These are phyloP conservation scores for Diaporthe helianthi DNA, from an alignment of 2,329 filamentous ascomycete genomes.

Conservation along the genomic window DNA sequence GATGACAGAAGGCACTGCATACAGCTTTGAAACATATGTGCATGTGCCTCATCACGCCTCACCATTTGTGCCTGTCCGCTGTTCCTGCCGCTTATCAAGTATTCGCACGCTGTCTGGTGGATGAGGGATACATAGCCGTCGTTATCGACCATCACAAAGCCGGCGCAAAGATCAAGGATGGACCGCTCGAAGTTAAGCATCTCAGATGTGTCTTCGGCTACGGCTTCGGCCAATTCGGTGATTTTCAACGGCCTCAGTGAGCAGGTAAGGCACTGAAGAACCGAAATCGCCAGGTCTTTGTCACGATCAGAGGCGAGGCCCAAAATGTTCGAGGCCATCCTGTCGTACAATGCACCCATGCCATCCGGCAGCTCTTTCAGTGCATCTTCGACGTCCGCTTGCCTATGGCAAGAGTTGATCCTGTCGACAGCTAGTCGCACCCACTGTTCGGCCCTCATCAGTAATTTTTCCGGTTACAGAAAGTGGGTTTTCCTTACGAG, in stretches of 20 bases:
- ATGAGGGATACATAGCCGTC: constrained; percentile 1
- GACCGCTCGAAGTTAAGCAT: not conserved
- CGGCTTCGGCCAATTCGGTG: not conserved
- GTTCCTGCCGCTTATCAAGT: not conserved
- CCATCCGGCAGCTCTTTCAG: not conserved
- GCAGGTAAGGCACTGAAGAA: constrained; percentile 3
- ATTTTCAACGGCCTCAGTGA: not conserved
- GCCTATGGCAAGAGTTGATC: not conserved
- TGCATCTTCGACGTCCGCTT: not conserved
- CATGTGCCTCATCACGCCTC: not conserved
- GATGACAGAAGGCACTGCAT: not conserved
- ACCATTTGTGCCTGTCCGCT: not conserved
- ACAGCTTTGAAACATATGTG: not conserved
- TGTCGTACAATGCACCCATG: not conserved
- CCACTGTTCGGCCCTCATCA: not conserved
- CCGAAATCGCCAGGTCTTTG: not conserved
- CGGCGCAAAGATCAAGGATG: constrained; percentile 34
- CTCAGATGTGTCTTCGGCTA: not conserved
- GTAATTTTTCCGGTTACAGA: not conserved
- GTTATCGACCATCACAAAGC: constrained; percentile 4
- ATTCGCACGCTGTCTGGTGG: constrained; percentile 14
- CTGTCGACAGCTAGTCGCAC: not conserved
- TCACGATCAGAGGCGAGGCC: not conserved
- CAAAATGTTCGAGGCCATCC: not conserved
- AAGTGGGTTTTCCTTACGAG: not conserved